phyloP scores from a whole-genome alignment of 225 moss, liverwort and hornwort species.

The Marchantia paleacea region DNA sequence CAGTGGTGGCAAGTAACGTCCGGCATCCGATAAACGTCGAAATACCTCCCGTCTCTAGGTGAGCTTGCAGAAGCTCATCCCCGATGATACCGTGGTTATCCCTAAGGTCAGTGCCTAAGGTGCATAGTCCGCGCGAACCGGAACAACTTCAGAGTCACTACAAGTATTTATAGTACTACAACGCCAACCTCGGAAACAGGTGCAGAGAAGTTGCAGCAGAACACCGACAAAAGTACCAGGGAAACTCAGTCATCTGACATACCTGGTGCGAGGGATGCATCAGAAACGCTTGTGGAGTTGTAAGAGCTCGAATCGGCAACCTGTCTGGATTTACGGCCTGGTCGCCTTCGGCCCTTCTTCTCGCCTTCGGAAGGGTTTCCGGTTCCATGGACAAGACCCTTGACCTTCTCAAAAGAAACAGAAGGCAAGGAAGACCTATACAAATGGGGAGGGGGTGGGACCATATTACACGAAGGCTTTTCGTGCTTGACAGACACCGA shows the following conservation, averaged over 20 bases:
- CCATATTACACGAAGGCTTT: constrained; percentile 40
- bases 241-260: not conserved
- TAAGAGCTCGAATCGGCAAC: constrained; percentile 33
- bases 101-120: not conserved
- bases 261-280: constrained; percentile 21
- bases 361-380: constrained; percentile 42
- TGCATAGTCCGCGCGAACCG: not conserved
- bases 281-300: not conserved
- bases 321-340: constrained; percentile 47
- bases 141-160: not conserved
- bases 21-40: not conserved
- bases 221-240: not conserved
- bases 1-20: not conserved
- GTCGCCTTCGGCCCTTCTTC: constrained; percentile 46
- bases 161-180: not conserved
- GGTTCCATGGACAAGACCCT: constrained; percentile 4
- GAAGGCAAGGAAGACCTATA: constrained; percentile 19
- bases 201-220: no score
- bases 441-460: constrained; percentile 42
- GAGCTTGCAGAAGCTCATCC: not conserved
- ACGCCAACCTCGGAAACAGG: not conserved
- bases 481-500: constrained; percentile 21
- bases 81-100: not conserved
- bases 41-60: not conserved
- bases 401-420: constrained; percentile 28